phyloP scores from a whole-genome alignment of 371 early-diverging fungal genomes.

The Smittium culicis region DNA sequence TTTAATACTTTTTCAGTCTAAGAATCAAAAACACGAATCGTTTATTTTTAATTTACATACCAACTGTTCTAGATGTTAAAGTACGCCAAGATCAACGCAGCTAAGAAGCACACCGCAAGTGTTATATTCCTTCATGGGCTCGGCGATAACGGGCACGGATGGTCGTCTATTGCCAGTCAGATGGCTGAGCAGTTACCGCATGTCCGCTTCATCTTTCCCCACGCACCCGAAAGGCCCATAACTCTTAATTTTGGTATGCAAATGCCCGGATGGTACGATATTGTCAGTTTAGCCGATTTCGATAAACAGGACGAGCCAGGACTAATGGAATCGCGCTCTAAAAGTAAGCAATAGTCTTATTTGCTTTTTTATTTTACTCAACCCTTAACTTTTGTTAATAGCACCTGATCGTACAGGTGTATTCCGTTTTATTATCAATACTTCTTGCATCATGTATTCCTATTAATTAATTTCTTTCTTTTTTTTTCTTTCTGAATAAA shows the following conservation, averaged over 20 bases:
- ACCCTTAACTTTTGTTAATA: too few relatives aligned
- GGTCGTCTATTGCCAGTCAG: constrained; percentile 29
- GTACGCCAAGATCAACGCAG: constrained; percentile 24
- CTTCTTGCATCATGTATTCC: too few relatives aligned
- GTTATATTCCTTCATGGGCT: constrained; percentile 64
- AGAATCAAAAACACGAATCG: too few relatives aligned
- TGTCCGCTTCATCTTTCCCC: constrained; percentile 20
- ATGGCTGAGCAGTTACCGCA: constrained; percentile 22
- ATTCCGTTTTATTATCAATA: too few relatives aligned
- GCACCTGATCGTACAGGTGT: too few relatives aligned
- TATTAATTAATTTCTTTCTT: too few relatives aligned
- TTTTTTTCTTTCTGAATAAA: too few relatives aligned
- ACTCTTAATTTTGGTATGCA: constrained; percentile 67
- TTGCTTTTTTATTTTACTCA: not conserved
- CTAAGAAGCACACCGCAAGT: constrained; percentile 53
- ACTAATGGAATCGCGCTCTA: constrained; percentile 44
- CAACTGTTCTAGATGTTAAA: too few relatives aligned
- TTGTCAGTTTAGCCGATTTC: constrained; percentile 40
- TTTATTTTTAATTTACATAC: too few relatives aligned
- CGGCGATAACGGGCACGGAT: constrained; percentile 55
- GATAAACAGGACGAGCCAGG: constrained; percentile 62
- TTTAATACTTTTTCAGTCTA: too few relatives aligned
- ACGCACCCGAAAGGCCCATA: constrained; percentile 51
- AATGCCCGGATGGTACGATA: constrained; percentile 89
- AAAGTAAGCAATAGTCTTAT: constrained; percentile 16